Base-by-base conservation (phyloP, 2,329 filamentous ascomycete species). In the Pseudogymnoascus sp. region DNA sequence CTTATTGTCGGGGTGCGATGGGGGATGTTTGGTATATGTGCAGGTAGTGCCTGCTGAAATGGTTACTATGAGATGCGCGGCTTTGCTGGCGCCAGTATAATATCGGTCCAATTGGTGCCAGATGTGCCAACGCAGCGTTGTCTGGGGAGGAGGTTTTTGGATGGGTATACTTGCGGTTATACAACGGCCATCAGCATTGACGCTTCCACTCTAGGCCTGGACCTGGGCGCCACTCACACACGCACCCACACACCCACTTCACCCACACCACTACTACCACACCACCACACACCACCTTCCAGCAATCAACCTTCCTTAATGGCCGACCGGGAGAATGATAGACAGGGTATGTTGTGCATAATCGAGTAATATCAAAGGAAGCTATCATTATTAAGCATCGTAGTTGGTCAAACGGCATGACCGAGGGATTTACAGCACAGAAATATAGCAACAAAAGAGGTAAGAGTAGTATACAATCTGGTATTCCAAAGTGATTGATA, bases 111-210 rank as follows among this genome's bases (percentile, higher is more conserved):
- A 55, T 55, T 55, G 48, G 45, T 52, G 27, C 45, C n/a, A 27
- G 45, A 52, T 31, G 45, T 52, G 48, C 48, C 48, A 55, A 55
- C 48, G 48, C 48, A 55, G 48, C 48, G 48, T 55, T 55, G 48
- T 55, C 48, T 55, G 48, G 48, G 29, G 29, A 18, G n/a, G 48
- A 55, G 48, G 48, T 33, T 48, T 45, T 55, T 10, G 9, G 48
- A 55, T 55, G 48, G 48, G 42, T 55, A 55, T 55, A 33, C 27
- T 55, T 18, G 29, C 48, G 29, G 48, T 18, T 55, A 52, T 31
- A 18, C 48, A 55, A 55, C 27, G 25, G 18, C 29, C 18, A 33
- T 7, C 48, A 33, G 33, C 9, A 5, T 4, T 55, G 48, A 55
- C 48, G 48, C 48, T 55, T 55, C 27, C 48, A 55, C 48, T 55